phyloP scores from a whole-genome alignment of 306 rosid species.

The Inga leiocalycina region DNA sequence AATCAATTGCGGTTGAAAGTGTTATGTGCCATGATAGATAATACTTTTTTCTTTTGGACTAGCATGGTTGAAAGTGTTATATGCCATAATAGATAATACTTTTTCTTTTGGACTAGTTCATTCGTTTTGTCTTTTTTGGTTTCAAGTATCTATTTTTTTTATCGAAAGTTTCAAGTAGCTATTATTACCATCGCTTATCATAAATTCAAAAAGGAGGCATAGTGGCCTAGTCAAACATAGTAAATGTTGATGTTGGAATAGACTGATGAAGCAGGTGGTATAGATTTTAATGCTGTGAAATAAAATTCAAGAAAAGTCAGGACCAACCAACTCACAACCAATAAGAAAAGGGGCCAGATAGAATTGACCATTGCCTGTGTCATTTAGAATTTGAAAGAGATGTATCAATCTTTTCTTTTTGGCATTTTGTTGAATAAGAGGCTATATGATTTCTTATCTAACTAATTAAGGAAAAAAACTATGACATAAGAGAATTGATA shows the following conservation, averaged over 20 bases:
- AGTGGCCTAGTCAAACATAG: too few species aligned
- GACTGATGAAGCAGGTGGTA: not conserved
- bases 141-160: not conserved
- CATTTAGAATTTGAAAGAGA: not conserved
- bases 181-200: not conserved
- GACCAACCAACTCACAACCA: conserved; percentile 8
- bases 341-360: not conserved
- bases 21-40: conserved; percentile 29
- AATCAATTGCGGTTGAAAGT: conserved; percentile 40
- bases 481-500: not conserved
- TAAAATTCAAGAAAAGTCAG: conserved; percentile 15
- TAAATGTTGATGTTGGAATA: not conserved
- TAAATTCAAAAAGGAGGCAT: not conserved
- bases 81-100: too few species aligned
- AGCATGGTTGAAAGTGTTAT: too few species aligned
- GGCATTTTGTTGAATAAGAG: not conserved
- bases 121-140: conserved; percentile 27
- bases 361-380: conserved; percentile 17
- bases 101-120: not conserved
- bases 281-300: not conserved
- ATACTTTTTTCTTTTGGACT: too few species aligned
- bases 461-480: not conserved
- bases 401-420: too few species aligned
- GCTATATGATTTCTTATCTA: not conserved
- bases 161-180: not conserved